A percentile compares a stretch with the other conserved stretches of the same genome.
Evolutionary conservation across 495 filamentous ascomycete species (phyloP).

Genomic region (Penicillium arizonense): DNA sequence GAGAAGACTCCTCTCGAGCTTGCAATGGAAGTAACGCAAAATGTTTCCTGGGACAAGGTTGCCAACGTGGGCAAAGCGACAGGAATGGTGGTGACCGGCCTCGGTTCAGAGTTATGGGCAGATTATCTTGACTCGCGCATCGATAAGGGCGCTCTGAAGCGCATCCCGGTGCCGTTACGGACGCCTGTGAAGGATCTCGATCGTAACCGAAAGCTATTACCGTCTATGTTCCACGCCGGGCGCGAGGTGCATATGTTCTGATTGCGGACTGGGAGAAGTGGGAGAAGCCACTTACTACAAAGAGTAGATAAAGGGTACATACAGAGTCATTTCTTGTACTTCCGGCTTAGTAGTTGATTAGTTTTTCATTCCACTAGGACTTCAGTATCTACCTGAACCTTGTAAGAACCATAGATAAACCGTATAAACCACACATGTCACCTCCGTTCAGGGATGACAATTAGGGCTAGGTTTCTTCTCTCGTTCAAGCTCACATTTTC

Average conservation of each 20-base stretch:
- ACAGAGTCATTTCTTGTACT: too few relatives aligned
- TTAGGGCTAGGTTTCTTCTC: too few relatives aligned
- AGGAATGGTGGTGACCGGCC: background rate
- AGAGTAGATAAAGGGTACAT: too few relatives aligned
- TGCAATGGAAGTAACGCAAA: conserved; percentile 1
- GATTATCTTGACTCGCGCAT: conserved; percentile 1
- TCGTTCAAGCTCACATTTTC: too few relatives aligned
- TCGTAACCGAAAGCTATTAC: conserved; percentile 6
- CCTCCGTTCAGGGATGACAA: too few relatives aligned
- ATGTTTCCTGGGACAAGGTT: background rate
- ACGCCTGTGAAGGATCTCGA: conserved; percentile 6
- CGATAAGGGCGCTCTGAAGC: conserved; percentile 10
- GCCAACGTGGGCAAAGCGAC: conserved; percentile 6
- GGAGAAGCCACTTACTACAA: too few relatives aligned
- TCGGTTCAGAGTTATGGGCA: conserved; percentile 2
- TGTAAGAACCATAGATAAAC: too few relatives aligned
- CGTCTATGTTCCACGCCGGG: conserved; percentile 11
- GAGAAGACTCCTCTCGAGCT: background rate
- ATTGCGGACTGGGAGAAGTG: background rate
- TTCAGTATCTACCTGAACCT: too few relatives aligned
- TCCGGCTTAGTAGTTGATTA: too few relatives aligned
- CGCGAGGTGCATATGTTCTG: conserved; percentile 14
- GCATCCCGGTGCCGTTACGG: conserved; percentile 1
- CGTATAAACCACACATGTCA: too few relatives aligned
- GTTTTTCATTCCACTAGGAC: too few relatives aligned